Percentiles rank a stretch among this genome's conserved stretches.
Conservation (phyloP, 192 early-diverging fungal genomes). For the Umbelopsis sp. region DNA sequence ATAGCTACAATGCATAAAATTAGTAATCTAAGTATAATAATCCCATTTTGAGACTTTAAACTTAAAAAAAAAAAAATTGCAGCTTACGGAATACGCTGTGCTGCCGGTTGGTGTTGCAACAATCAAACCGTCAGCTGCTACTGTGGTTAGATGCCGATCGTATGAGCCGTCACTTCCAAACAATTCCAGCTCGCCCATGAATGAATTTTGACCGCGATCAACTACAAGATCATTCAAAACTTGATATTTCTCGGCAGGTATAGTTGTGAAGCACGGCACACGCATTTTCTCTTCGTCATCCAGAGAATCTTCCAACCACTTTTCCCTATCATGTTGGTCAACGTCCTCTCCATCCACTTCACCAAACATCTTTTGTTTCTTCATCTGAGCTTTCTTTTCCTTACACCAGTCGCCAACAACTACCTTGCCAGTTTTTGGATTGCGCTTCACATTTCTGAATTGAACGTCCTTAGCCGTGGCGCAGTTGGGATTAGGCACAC, state of each 20-base stretch:
- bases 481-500: constrained; percentile 35
- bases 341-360: constrained; percentile 35
- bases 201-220: constrained; percentile 92
- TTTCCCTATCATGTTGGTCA: constrained; percentile 37
- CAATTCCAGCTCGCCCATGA: constrained; percentile 84
- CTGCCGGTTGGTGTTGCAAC: constrained; percentile 95
- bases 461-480: background rate
- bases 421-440: constrained; percentile 34
- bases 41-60: background rate
- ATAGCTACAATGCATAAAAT: constrained; percentile 51
- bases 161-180: constrained; percentile 68
- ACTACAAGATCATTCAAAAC: constrained; percentile 96
- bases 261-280: constrained; percentile 54
- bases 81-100: constrained; percentile 76
- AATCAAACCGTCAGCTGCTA: constrained; percentile 95
- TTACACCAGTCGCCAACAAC: constrained; percentile 31
- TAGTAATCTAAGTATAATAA: constrained; percentile 21
- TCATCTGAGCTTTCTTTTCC: background rate
- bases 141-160: constrained; percentile 87
- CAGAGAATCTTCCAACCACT: constrained; percentile 32
- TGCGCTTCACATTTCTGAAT: constrained; percentile 32
- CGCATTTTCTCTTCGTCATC: constrained; percentile 43
- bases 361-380: constrained; percentile 33
- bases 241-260: constrained; percentile 79
- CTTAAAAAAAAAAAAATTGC: background rate